These are phyloP conservation scores for Rhexocercosporidium sp. DNA, from an alignment of 2,329 filamentous ascomycete genomes.

Conservation along the genomic window DNA sequence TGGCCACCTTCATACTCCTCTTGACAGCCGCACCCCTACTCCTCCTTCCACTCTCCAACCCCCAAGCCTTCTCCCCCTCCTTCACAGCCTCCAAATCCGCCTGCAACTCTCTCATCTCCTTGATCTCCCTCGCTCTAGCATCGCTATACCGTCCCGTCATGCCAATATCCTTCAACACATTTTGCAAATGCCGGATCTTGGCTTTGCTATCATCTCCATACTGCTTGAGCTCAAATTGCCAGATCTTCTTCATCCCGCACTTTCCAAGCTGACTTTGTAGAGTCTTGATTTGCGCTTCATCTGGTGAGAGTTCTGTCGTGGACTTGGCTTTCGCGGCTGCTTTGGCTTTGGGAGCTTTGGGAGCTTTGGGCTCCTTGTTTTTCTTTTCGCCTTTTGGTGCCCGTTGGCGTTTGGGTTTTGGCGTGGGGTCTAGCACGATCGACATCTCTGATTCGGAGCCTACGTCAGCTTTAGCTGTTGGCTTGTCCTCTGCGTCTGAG, in stretches of 20 bases:
- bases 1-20: slow-evolving; percentile 48
- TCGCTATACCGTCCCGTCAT: slow-evolving; percentile 90
- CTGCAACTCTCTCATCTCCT: slow-evolving; percentile 81
- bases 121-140: slow-evolving; percentile 84
- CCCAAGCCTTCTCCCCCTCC: slow-evolving; percentile 82
- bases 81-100: slow-evolving; percentile 85
- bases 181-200: slow-evolving; percentile 82
- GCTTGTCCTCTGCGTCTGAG: slow-evolving; percentile 14
- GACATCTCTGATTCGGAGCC: slow-evolving; percentile 67
- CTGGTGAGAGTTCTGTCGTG: slow-evolving; percentile 54
- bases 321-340: slow-evolving; percentile 48
- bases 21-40: slow-evolving; percentile 39
- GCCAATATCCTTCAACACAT: slow-evolving; percentile 79
- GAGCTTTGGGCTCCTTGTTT: slow-evolving; percentile 40
- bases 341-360: slow-evolving; percentile 33
- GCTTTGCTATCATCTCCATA: slow-evolving; percentile 72
- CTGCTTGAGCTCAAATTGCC: slow-evolving; percentile 81
- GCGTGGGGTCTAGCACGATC: slow-evolving; percentile 76
- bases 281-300: slow-evolving; percentile 83
- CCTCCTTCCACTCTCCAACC: slow-evolving; percentile 49
- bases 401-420: slow-evolving; percentile 60
- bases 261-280: slow-evolving; percentile 86
- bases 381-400: slow-evolving; percentile 45
- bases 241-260: slow-evolving; percentile 91
- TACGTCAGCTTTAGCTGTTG: slow-evolving; percentile 48